Evolutionary conservation across 371 early-diverging fungal species (phyloP).

Genomic region (Mortierella sp.): DNA sequence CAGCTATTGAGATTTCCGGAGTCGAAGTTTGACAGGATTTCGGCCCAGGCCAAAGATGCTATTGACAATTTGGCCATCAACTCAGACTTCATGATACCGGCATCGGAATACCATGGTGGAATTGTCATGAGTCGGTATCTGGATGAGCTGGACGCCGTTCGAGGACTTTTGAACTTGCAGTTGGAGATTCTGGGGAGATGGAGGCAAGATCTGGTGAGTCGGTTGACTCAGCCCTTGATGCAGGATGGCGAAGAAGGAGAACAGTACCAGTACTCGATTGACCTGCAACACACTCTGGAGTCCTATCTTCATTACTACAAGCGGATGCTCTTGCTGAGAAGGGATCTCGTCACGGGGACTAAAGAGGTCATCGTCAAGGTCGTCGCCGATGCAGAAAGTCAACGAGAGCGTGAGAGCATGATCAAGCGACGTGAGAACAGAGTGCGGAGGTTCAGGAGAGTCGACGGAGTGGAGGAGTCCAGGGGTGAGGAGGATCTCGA

Average conservation of each 20-base stretch:
- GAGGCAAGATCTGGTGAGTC: conserved; percentile 34
- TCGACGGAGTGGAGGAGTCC: conserved; percentile 10
- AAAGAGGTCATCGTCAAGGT: conserved; percentile 20
- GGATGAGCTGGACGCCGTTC: conserved; percentile 26
- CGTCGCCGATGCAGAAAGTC: conserved; percentile 15
- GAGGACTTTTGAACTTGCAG: conserved; percentile 27
- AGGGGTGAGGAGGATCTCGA: conserved; percentile 27
- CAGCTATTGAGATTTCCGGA: conserved; percentile 51
- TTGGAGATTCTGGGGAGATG: conserved; percentile 25
- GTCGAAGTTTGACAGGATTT: conserved; percentile 27
- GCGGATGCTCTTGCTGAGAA: conserved; percentile 30
- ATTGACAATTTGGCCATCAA: conserved; percentile 8
- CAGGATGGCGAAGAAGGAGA: conserved; percentile 53
- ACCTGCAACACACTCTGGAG: conserved; percentile 47
- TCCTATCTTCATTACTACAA: conserved; percentile 41
- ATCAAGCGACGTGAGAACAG: conserved; percentile 33
- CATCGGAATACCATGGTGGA: conserved; percentile 17
- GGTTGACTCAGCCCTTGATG: conserved; percentile 42
- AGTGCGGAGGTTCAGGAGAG: conserved; percentile 16
- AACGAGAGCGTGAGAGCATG: conserved; percentile 27
- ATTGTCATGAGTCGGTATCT: conserved; percentile 28
- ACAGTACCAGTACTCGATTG: conserved; percentile 51
- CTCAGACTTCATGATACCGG: neutral
- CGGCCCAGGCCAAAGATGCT: neutral
- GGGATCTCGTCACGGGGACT: conserved; percentile 33